These are phyloP conservation scores for Plantago lanceolata DNA, from an alignment of 305 asterid species.

Conservation along the genomic window DNA sequence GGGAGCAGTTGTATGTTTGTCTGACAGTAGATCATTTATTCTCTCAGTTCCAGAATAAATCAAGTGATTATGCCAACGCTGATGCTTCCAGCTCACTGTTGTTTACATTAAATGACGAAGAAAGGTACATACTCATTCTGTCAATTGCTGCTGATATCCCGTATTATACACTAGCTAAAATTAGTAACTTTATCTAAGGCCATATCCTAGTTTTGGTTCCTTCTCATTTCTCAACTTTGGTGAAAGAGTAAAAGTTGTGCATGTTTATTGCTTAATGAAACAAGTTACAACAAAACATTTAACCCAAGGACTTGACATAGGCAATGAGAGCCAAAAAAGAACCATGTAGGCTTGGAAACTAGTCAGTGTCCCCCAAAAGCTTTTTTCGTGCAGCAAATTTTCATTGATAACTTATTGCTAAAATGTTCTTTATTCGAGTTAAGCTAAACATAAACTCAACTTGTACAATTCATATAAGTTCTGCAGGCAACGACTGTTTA, in stretches of 20 bases:
- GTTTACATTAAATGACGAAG: constrained; percentile 61
- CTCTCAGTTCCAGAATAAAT: constrained; percentile 81
- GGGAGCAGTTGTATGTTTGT: constrained; percentile 20
- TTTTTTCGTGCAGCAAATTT: background rate
- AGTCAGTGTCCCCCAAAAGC: background rate
- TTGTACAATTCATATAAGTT: no score
- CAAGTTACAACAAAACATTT: no score
- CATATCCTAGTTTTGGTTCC: no score
- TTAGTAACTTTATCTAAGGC: background rate
- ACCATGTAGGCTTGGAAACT: no score
- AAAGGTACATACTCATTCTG: constrained; percentile 51
- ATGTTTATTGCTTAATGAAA: no score
- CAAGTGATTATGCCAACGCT: constrained; percentile 45
- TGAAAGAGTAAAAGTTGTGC: no score
- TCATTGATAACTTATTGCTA: background rate
- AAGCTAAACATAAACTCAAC: no score
- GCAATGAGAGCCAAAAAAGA: no score
- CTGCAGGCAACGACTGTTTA: no score
- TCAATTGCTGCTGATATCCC: constrained; percentile 15
- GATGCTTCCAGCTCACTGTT: constrained; percentile 68
- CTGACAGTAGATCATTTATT: constrained; percentile 25
- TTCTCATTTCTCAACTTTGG: no score
- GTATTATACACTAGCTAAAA: constrained; percentile 1
- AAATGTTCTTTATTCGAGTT: no score
- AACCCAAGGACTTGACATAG: no score